Evolutionary conservation across 2,329 filamentous ascomycete species (phyloP), one percentile per base, ranked within the genome.

Genomic region (Magnaporthiopsis poae): DNA sequence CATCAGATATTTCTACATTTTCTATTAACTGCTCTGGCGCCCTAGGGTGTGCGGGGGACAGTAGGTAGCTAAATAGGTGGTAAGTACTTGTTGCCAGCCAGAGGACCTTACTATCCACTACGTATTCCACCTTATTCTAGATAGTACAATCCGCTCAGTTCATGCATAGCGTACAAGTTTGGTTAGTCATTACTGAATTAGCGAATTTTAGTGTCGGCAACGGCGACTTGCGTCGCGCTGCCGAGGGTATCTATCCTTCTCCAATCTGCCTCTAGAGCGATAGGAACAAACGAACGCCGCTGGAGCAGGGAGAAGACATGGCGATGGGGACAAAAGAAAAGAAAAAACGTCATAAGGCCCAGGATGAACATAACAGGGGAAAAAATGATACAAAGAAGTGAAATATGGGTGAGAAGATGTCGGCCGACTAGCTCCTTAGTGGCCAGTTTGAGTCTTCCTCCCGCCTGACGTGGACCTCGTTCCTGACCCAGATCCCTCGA

Each of bases 401-500:
- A 62, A 62, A 21, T 12, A n/a, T 33, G 31, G 33, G 15, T 4
- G 61, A n/a, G 61, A 21, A n/a, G 61, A n/a, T n/a, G 46, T 25
- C 21, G 21, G 13, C 35, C 29, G 46, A 39, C 33, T 62, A 62
- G 33, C 36, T 62, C 56, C 60, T 69, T 52, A 75, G 65, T 12
- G 73, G 73, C 74, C 74, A 75, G 9, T 73, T 70, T 4, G 66
- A 68, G 59, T 70, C 68, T 13, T 71, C 67, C 13, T 74, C 70
- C 46, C 67, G 63, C 46, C 72, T 65, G 3, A 75, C 67, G 5
- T 67, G 68, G 9, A 75, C 68, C 65, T 74, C 74, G 46, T 73
- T 76, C 68, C 70, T 73, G 18, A 75, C 71, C 73, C 73, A 75
- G 64, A 75, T 75, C 7, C 69, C 70, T 0, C 70, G 69, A 2